Evolutionary conservation across 2,329 filamentous ascomycete species (phyloP), one percentile per base, ranked within the genome.

Genomic region (Calonectria ilicicola): DNA sequence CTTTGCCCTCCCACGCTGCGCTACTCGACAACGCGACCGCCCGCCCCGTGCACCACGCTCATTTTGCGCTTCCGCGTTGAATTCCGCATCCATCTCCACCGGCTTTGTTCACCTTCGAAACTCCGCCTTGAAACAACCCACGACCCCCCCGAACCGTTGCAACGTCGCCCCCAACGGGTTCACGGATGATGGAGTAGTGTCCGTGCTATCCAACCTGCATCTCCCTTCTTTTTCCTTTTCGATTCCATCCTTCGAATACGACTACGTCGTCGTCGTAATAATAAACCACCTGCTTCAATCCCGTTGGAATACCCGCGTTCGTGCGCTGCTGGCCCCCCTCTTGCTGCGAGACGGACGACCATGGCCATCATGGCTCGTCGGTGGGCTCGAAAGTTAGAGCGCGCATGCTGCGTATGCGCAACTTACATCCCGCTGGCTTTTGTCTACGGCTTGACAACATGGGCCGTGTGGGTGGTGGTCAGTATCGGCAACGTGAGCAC

Each of bases 341-440:
- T 12, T 47, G 49, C 38, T 56, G 65, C 15, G 26, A 40, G 35
- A 58, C 40, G 23, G 42, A 38, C 65, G 51, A 74, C 49, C 58
- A 69, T 60, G 49, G 27, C 51, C 65, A 58, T 51, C 58, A 91
- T 91, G 88, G 84, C 87, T 81, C 89, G 89, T 78, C 88, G 90
- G 80, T 94, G 91, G 87, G 93, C 91, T 62, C 89, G 93, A 75
- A 91, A 89, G 82, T 67, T 94, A 79, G 96, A 98, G 88, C 93
- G 95, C 63, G 93, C 91, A 81, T 98, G 95, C 88, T 98, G 96
- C 86, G 86, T 89, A 51, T 90, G 92, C 73, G 89, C 93, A 66
- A 94, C 91, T 29, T 98, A 95, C 83, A 94, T 98, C 77, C 96
- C 96, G n/a, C 88, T 98, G 21, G 87, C 87, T 32, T 98, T 98